A percentile compares a stretch with the other conserved stretches of the same genome.
Evolutionary conservation across 208 protist species (phyloP).

Genomic region (Leishmania gerbilli): DNA sequence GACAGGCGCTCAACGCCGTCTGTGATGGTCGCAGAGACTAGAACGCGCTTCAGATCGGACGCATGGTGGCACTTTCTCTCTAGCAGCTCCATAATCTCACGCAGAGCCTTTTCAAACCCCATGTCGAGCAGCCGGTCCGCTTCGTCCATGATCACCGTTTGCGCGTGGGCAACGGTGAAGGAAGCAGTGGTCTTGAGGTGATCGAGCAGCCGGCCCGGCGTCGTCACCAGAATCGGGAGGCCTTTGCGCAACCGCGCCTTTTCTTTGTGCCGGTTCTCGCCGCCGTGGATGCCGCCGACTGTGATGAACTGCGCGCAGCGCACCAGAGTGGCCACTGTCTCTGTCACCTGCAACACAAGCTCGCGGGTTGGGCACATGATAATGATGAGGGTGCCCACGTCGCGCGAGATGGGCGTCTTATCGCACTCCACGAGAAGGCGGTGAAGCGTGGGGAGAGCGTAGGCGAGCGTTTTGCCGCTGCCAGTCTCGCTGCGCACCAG

Average conservation of each 20-base stretch:
- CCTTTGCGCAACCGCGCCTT: conserved; percentile 88
- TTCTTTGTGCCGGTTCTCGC: conserved; percentile 88
- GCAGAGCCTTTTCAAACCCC: conserved; percentile 98
- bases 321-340: conserved; percentile 63
- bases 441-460: conserved; percentile 94
- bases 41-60: conserved; percentile 96
- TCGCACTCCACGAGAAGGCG: conserved; percentile 83
- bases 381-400: conserved; percentile 76
- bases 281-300: conserved; percentile 76
- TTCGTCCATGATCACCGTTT: conserved; percentile 97
- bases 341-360: conserved; percentile 86
- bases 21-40: conserved; percentile 97
- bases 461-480: conserved; percentile 94
- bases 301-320: conserved; percentile 88
- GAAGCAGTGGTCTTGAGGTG: conserved; percentile 80
- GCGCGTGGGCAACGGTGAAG: conserved; percentile 59
- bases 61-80: conserved; percentile 53
- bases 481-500: conserved; percentile 91
- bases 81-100: conserved; percentile 95
- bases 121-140: conserved; percentile 99
- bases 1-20: conserved; percentile 88
- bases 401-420: conserved; percentile 59
- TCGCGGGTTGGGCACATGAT: conserved; percentile 89
- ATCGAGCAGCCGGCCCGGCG: conserved; percentile 88
- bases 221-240: conserved; percentile 78